A percentile compares a stretch with the other conserved stretches of the same genome.
Evolutionary conservation across 768 basidiomycete genomes (phyloP).

Genomic region (Kwoniella europaea): DNA sequence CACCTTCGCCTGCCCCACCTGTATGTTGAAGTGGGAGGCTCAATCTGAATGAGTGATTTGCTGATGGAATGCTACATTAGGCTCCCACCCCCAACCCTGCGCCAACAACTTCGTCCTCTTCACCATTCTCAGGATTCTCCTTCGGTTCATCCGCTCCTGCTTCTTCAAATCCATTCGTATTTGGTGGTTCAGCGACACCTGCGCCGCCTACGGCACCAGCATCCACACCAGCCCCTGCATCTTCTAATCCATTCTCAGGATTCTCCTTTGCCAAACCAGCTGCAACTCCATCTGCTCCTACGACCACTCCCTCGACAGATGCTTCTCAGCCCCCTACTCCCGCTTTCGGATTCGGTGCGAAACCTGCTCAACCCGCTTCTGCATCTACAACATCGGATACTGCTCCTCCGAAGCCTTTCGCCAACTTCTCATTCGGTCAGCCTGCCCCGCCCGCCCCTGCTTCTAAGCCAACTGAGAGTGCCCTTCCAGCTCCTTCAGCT

Average conservation of each 20-base stretch:
- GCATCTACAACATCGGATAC: neutral
- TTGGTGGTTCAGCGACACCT: conserved; percentile 13
- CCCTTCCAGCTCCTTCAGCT: neutral
- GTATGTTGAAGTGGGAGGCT: neutral
- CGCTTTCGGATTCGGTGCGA: conserved; percentile 9
- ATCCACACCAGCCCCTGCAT: conserved; percentile 20
- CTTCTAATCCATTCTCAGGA: conserved; percentile 41
- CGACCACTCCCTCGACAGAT: conserved; percentile 4
- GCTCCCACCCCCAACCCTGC: conserved; percentile 5
- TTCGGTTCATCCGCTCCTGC: conserved; percentile 29
- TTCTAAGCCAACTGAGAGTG: neutral
- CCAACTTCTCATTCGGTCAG: conserved; percentile 40
- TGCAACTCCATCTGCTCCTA: conserved; percentile 10
- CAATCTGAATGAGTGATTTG: too few species aligned
- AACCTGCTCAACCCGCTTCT: conserved; percentile 5
- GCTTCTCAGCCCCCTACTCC: conserved; percentile 7
- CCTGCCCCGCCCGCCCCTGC: too few species aligned
- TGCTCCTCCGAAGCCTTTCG: conserved; percentile 35
- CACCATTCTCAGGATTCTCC: conserved; percentile 40
- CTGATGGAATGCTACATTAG: neutral
- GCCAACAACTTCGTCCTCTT: conserved; percentile 2
- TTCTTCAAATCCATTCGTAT: conserved; percentile 10
- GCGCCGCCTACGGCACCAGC: conserved; percentile 20
- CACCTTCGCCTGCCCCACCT: conserved; percentile 7
- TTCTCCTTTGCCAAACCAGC: conserved; percentile 42